These are phyloP conservation scores for Nemania diffusa DNA, from an alignment of 2,329 filamentous ascomycete species.

Conservation along the genomic window DNA sequence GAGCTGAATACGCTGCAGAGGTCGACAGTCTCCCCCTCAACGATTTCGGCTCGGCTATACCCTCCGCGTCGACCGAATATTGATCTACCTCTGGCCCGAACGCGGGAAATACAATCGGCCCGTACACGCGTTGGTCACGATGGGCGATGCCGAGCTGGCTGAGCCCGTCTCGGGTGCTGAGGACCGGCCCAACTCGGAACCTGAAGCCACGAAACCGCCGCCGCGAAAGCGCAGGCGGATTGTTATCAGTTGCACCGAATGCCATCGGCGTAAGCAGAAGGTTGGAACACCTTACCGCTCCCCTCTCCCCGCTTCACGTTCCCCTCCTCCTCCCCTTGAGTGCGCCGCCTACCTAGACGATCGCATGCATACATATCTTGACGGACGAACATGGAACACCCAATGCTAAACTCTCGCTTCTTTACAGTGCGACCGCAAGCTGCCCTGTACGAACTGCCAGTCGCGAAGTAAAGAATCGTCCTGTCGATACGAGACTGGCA, in stretches of 20 bases:
- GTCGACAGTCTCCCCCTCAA: too few species aligned
- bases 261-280: constrained; percentile 72
- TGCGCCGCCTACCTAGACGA: constrained; percentile 11
- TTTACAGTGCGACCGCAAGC: constrained; percentile 66
- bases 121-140: constrained; percentile 24
- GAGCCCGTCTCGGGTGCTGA: constrained; percentile 38
- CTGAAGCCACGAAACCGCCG: constrained; percentile 48
- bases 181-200: constrained; percentile 30
- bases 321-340: constrained; percentile 13
- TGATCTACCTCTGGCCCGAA: background rate
- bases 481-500: constrained; percentile 67
- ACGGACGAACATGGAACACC: background rate
- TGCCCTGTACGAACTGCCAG: constrained; percentile 69
- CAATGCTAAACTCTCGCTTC: constrained; percentile 32
- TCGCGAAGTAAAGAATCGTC: constrained; percentile 64
- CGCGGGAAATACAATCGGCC: background rate
- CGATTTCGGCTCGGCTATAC: too few species aligned
- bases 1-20: too few species aligned
- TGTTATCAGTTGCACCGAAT: constrained; percentile 72
- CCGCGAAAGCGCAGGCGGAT: constrained; percentile 68
- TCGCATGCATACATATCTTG: constrained; percentile 23
- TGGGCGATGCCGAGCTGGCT: constrained; percentile 41
- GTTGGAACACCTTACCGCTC: constrained; percentile 46
- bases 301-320: background rate
- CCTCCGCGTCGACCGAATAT: background rate